Percentiles rank a stretch among this genome's conserved stretches.
Evolutionary conservation across 2,329 filamentous ascomycete genomes (phyloP).

Genomic region (Cordyceps militaris): DNA sequence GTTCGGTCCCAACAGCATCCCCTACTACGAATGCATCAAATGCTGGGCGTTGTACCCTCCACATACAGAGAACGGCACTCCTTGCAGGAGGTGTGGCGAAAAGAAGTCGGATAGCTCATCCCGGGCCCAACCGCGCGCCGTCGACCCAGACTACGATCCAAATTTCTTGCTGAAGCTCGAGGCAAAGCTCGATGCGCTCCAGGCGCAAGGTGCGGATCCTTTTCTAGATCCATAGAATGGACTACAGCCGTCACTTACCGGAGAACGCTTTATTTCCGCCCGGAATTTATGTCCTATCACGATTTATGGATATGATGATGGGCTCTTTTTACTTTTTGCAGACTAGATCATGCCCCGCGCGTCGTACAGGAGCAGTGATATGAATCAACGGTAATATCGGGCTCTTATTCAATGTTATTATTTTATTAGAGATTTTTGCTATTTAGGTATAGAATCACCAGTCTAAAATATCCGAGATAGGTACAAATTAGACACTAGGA

Average conservation of each 20-base stretch:
- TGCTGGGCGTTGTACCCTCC: slow-evolving; percentile 54
- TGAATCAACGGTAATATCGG: no score
- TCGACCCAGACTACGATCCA: slow-evolving; percentile 55
- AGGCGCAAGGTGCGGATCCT: slow-evolving; percentile 20
- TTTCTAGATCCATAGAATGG: background rate
- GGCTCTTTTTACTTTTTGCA: background rate
- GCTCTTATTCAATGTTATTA: no score
- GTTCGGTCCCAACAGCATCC: slow-evolving; percentile 43
- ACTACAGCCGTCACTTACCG: no score
- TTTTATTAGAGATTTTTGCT: no score
- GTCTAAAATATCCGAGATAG: no score
- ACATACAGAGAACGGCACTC: slow-evolving; percentile 41
- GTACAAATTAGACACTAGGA: no score
- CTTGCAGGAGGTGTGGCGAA: slow-evolving; percentile 55
- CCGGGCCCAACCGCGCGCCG: slow-evolving; percentile 50
- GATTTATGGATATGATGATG: background rate
- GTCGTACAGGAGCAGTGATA: no score
- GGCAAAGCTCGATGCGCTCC: slow-evolving; percentile 43
- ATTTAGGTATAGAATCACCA: no score
- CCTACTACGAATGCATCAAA: slow-evolving; percentile 53
- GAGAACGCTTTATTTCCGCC: no score
- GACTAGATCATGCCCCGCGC: no score
- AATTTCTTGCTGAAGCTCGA: slow-evolving; percentile 52
- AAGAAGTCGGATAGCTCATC: slow-evolving; percentile 53
- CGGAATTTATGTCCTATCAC: background rate